A percentile compares a stretch with the other conserved stretches of the same genome.
Conservation (phyloP, 371 early-diverging fungal genomes). For the Entomophthora muscae region DNA sequence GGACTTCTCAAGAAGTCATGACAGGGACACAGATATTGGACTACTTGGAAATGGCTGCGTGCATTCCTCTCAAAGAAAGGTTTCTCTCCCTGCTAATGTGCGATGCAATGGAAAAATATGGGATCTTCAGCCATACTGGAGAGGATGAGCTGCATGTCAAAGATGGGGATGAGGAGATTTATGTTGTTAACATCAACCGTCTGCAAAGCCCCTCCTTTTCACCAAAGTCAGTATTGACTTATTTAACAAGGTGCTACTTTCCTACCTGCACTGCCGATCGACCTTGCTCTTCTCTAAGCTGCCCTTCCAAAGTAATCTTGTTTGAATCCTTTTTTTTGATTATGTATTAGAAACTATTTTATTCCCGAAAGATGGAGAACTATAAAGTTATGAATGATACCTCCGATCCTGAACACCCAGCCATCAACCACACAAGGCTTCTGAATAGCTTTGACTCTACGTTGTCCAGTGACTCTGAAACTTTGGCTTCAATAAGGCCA, state of each 20-base stretch:
- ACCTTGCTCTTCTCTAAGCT: neutral
- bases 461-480: too few species aligned
- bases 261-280: neutral
- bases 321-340: neutral
- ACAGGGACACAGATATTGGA: conserved; percentile 6
- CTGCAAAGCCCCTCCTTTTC: neutral
- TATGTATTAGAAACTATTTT: neutral
- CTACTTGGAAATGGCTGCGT: neutral
- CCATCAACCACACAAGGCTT: neutral
- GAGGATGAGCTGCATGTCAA: conserved; percentile 1
- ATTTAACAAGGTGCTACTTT: conserved; percentile 5
- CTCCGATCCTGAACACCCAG: neutral
- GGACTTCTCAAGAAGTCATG: conserved; percentile 7
- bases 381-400: neutral
- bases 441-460: neutral
- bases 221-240: conserved; percentile 5
- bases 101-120: neutral
- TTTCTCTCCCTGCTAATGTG: neutral
- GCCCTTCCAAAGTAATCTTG: conserved; percentile 4
- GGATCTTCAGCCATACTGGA: neutral
- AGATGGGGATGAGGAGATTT: conserved; percentile 8
- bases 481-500: neutral
- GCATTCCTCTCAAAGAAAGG: neutral
- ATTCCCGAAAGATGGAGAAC: neutral
- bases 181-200: neutral